Base-by-base conservation (phyloP, 2,329 filamentous ascomycete genomes). In the Tolypocladium endophyticum region DNA sequence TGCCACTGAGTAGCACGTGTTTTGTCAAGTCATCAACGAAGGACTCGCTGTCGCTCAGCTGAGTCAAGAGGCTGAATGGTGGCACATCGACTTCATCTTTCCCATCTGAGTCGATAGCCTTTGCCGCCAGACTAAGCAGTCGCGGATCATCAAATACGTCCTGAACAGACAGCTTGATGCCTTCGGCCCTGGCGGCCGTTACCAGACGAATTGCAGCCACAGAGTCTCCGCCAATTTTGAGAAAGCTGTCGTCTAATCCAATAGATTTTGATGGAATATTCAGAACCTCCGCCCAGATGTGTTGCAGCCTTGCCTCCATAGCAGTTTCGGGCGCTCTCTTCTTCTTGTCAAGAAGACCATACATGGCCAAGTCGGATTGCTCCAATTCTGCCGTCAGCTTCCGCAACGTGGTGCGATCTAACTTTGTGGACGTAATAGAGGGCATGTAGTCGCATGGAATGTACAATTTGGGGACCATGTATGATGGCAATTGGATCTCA, bases 191-290 rank as follows among this genome's bases (percentile, higher is more conserved):
- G 4, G 59, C 41, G n/a, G 35, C 30, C 20, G 55, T 43, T 6
- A 61, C 59, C 4, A 64, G 53, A 4, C 43, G 56, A 52, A 70
- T 70, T 0, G 68, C 67, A 0, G 62, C 60, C 9, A 70, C 63
- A 1, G 68, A 71, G 33, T 69, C 67, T 4, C 69, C 69, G 2
- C 69, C 69, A 1, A 71, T 62, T 4, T 58, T 50, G 33, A 71
- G 66, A 60, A 71, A 70, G 56, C 63, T 65, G 47, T 66, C 63
- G 11, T 65, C 64, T 4, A 69, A 60, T 6, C 72, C 70, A 28
- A 79, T 75, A 4, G 39, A 55, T 1, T 60, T 28, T 16, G 52
- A 23, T 4, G 59, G 2, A 33, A 61, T 47, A 1, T 54, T 61
- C 0, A 62, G 35, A 2, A 61, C 41, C 18, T 38, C 39, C 3